Conservation (phyloP, 2,329 filamentous ascomycete species). For the Phaeophleospora eucalypticola region DNA sequence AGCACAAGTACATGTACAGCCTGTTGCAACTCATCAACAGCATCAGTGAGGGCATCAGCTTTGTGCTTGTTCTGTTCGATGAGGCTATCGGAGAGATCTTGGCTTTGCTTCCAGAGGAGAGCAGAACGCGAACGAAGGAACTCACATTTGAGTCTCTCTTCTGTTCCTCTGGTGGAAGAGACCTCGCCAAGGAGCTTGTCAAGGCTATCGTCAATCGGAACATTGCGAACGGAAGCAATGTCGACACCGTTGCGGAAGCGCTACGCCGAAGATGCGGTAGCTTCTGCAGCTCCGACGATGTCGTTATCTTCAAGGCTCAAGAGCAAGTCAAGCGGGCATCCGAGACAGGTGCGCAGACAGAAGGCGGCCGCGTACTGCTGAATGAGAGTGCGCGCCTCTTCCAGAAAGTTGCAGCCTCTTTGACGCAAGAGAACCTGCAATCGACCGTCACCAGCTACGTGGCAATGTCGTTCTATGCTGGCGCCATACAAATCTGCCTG, state of each 20-base stretch:
- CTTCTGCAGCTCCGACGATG: conserved; percentile 96
- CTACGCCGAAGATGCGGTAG: conserved; percentile 86
- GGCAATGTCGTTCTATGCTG: conserved; percentile 78
- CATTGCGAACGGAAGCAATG: conserved; percentile 93
- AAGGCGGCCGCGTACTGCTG: conserved; percentile 71
- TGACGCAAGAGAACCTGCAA: conserved; percentile 71
- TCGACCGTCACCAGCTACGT: conserved; percentile 76
- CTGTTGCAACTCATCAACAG: conserved; percentile 80
- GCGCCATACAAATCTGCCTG: conserved; percentile 82
- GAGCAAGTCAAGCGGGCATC: conserved; percentile 86
- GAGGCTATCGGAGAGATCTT: conserved; percentile 89
- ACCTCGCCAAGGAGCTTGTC: conserved; percentile 88
- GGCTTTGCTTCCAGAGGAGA: conserved; percentile 64
- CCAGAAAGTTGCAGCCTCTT: conserved; percentile 76
- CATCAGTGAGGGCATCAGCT: conserved; percentile 94
- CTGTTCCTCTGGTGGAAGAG: conserved; percentile 71
- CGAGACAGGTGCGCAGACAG: conserved; percentile 71
- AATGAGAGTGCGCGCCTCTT: conserved; percentile 88
- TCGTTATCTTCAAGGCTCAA: conserved; percentile 96
- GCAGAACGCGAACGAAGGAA: conserved; percentile 65
- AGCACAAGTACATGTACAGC: conserved; percentile 87
- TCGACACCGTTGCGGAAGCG: conserved; percentile 96
- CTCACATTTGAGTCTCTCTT: conserved; percentile 89
- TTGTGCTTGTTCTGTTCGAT: conserved; percentile 90
- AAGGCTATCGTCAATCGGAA: conserved; percentile 98